Evolutionary conservation across 768 basidiomycete genomes (phyloP).

Genomic region (Astraeus odoratus): DNA sequence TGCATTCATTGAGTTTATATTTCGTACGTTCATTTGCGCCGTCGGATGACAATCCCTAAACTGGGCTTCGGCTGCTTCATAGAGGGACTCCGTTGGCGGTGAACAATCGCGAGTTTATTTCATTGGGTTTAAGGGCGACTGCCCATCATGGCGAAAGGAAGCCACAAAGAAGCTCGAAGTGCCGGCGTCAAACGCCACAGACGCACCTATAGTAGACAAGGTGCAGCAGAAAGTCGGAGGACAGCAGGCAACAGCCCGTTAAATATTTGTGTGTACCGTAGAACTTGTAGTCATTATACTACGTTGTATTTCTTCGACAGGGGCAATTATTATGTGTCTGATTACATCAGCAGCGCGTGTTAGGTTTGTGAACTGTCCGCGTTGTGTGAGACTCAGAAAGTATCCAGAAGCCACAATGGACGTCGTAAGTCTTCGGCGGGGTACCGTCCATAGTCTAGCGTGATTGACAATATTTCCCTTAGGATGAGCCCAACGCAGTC

Average conservation of each 20-base stretch:
- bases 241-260: conserved; percentile 59
- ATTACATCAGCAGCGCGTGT: not conserved
- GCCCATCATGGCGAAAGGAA: conserved; percentile 46
- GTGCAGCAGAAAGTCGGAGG: conserved; percentile 49
- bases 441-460: not conserved
- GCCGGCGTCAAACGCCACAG: conserved; percentile 74
- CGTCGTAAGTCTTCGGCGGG: conserved; percentile 14
- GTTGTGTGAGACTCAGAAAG: not conserved
- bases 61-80: not conserved
- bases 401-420: conserved; percentile 14
- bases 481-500: conserved; percentile 12
- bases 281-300: not conserved
- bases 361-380: not conserved
- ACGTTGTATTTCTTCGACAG: not conserved
- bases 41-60: not conserved
- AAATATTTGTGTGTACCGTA: conserved; percentile 5
- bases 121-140: conserved; percentile 78
- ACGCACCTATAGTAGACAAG: conserved; percentile 59
- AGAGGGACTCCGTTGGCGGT: conserved; percentile 65
- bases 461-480: not conserved
- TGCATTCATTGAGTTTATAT: conserved; percentile 68
- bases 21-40: conserved; percentile 50
- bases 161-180: conserved; percentile 61
- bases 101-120: conserved; percentile 67
- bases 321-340: not conserved